Conservation (phyloP, 1,139 yeast species). For the Geotrichum carabidarum region DNA sequence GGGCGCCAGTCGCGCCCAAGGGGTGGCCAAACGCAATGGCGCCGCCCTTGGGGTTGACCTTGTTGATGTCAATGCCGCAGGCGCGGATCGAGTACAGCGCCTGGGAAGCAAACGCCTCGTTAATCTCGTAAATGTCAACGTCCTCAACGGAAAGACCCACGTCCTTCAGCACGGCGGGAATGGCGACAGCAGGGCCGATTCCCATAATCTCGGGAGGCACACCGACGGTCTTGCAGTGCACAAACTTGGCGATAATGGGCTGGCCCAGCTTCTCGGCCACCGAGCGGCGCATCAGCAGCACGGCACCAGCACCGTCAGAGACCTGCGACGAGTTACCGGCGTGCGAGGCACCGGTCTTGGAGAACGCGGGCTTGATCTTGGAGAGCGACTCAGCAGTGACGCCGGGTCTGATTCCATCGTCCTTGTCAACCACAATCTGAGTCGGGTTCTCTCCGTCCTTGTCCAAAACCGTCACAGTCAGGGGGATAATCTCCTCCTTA, state of each 20-base stretch:
- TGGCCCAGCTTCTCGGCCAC: slow-evolving; percentile 70
- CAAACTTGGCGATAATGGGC: slow-evolving; percentile 66
- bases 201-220: slow-evolving; percentile 98
- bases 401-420: slow-evolving; percentile 87
- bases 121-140: slow-evolving; percentile 73
- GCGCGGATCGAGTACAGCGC: slow-evolving; percentile 69
- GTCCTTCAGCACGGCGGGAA: slow-evolving; percentile 70
- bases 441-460: slow-evolving; percentile 40
- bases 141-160: slow-evolving; percentile 61
- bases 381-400: slow-evolving; percentile 72
- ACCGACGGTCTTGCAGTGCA: slow-evolving; percentile 73
- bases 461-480: slow-evolving; percentile 42
- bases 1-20: slow-evolving; percentile 91
- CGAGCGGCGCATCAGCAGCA: slow-evolving; percentile 79
- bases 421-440: slow-evolving; percentile 55
- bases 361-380: slow-evolving; percentile 84
- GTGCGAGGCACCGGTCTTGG: slow-evolving; percentile 73
- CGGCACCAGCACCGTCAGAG: slow-evolving; percentile 93
- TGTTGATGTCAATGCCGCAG: slow-evolving; percentile 60
- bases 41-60: slow-evolving; percentile 90
- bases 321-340: slow-evolving; percentile 97
- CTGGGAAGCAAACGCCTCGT: slow-evolving; percentile 96
- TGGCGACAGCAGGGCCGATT: slow-evolving; percentile 91
- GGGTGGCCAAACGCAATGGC: slow-evolving; percentile 97
- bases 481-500: slow-evolving; percentile 80